A percentile compares a stretch with the other conserved stretches of the same genome.
These are phyloP conservation scores for Picochlorum sp. DNA, from an alignment of 139 green algal genomes.

Conservation along the genomic window DNA sequence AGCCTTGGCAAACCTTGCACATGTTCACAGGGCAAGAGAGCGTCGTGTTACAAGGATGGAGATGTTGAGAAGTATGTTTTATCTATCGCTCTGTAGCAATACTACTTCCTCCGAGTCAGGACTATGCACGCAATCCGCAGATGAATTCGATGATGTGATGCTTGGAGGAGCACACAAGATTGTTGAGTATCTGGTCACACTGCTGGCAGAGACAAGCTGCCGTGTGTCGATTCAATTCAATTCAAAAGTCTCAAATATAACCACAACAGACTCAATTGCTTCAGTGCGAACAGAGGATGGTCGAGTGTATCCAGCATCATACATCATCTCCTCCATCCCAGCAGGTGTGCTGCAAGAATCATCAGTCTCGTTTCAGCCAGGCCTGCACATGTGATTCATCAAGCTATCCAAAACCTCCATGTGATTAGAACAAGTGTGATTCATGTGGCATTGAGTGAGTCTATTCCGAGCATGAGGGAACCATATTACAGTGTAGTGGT, in stretches of 20 bases:
- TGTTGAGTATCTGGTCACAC: too few species aligned
- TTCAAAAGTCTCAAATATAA: background rate
- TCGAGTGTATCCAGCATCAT: slow-evolving; percentile 12
- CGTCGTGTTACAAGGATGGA: too few species aligned
- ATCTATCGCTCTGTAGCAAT: too few species aligned
- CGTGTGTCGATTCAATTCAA: background rate
- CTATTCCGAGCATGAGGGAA: background rate
- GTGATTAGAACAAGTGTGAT: background rate
- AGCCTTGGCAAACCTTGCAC: background rate
- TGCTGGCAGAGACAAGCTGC: too few species aligned
- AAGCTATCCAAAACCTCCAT: slow-evolving; percentile 6
- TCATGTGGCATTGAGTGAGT: background rate
- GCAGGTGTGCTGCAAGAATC: slow-evolving; percentile 18
- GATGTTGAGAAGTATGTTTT: too few species aligned
- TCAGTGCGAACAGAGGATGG: slow-evolving; percentile 2
- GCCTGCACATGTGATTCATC: slow-evolving; percentile 11
- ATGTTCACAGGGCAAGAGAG: background rate
- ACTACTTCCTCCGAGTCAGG: too few species aligned
- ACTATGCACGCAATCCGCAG: too few species aligned
- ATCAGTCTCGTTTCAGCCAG: slow-evolving; percentile 8
- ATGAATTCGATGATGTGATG: too few species aligned
- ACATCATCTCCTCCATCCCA: slow-evolving; percentile 21
- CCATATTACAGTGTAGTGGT: background rate
- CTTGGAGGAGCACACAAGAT: too few species aligned
- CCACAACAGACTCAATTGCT: background rate